Conservation (phyloP, 2,329 filamentous ascomycete genomes). For the Beauveria medogensis region DNA sequence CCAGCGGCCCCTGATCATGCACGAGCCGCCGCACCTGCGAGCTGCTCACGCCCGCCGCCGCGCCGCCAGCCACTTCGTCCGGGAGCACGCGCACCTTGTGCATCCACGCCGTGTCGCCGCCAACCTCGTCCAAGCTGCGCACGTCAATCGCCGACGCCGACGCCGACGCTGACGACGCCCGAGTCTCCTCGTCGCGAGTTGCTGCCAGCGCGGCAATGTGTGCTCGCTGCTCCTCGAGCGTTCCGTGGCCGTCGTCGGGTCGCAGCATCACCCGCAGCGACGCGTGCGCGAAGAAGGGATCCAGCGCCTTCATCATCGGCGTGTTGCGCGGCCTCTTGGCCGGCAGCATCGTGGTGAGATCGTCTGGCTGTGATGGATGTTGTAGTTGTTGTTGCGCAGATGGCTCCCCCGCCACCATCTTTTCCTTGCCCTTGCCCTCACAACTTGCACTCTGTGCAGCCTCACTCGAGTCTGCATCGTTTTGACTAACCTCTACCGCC, state of each 20-base stretch:
- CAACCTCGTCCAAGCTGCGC: constrained; percentile 38
- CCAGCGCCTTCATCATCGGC: constrained; percentile 44
- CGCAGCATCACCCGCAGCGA: constrained; percentile 57
- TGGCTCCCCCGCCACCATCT: background rate
- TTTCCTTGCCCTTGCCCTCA: background rate
- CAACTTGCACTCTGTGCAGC: background rate
- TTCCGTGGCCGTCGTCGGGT: constrained; percentile 53
- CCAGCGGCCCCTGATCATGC: constrained; percentile 33
- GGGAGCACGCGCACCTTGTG: constrained; percentile 51
- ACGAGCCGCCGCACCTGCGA: constrained; percentile 57
- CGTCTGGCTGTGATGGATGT: background rate
- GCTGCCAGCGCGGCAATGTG: constrained; percentile 38
- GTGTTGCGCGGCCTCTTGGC: background rate
- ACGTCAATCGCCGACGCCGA: constrained; percentile 12
- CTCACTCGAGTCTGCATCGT: background rate
- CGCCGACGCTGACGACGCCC: constrained; percentile 19
- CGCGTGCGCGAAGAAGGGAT: constrained; percentile 56
- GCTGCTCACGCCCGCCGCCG: constrained; percentile 40
- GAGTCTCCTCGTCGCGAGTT: background rate
- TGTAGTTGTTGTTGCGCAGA: background rate
- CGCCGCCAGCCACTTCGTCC: constrained; percentile 38
- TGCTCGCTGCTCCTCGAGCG: constrained; percentile 29
- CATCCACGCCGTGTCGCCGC: constrained; percentile 52
- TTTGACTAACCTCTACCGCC: background rate
- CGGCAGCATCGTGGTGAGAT: background rate